Evolutionary conservation across 192 early-diverging fungal species (phyloP).

Genomic region (Mortierella alpina): DNA sequence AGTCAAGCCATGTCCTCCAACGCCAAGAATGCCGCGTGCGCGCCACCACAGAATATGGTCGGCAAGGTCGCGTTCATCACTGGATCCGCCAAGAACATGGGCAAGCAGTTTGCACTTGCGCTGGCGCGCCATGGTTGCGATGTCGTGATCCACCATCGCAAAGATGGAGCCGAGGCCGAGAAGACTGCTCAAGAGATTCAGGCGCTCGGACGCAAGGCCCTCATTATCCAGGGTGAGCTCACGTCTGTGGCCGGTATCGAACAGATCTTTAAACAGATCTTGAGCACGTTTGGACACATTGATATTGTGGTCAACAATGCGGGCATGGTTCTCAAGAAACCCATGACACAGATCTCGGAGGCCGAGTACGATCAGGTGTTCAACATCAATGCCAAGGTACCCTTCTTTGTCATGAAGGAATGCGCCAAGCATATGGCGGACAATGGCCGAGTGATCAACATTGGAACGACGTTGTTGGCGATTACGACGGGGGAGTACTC

Average conservation of each 20-base stretch:
- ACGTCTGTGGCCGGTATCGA: conserved; percentile 33
- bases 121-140: conserved; percentile 48
- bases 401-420: conserved; percentile 54
- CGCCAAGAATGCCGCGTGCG: neutral
- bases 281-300: conserved; percentile 31
- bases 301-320: conserved; percentile 59
- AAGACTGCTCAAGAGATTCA: conserved; percentile 31
- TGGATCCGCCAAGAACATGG: conserved; percentile 54
- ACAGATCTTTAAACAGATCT: conserved; percentile 42
- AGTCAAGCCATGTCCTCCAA: neutral
- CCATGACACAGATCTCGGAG: conserved; percentile 39
- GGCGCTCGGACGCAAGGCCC: conserved; percentile 34
- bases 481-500: conserved; percentile 42
- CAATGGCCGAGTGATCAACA: conserved; percentile 55
- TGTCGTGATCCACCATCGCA: conserved; percentile 54
- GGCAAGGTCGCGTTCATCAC: conserved; percentile 60
- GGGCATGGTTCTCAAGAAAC: conserved; percentile 41
- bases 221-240: conserved; percentile 50
- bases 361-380: conserved; percentile 52
- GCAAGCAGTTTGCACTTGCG: conserved; percentile 34
- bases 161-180: conserved; percentile 33
- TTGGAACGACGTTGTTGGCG: conserved; percentile 42
- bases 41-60: conserved; percentile 22
- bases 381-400: conserved; percentile 53
- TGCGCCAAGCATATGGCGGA: conserved; percentile 50